Conservation (phyloP, 169 alveolate species). For the Amoebophrya sp. region DNA sequence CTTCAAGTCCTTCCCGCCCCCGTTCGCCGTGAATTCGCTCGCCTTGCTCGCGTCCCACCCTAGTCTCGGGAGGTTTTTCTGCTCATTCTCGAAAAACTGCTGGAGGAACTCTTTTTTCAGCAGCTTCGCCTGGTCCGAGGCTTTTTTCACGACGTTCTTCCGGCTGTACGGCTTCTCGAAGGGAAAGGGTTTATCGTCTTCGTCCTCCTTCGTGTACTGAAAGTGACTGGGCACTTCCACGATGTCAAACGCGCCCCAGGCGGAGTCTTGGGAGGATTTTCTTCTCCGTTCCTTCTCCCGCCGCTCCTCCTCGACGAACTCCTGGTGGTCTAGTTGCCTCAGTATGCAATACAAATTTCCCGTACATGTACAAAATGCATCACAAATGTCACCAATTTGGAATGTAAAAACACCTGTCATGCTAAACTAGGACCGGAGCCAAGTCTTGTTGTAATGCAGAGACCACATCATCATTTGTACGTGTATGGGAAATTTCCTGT, state of each 20-base stretch:
- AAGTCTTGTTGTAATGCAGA: no score
- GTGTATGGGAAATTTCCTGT: no score
- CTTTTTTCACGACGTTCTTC: not conserved
- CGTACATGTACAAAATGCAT: no score
- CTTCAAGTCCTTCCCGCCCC: not conserved
- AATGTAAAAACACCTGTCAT: no score
- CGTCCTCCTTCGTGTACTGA: not conserved
- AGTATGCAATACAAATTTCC: no score
- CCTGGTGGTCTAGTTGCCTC: no score
- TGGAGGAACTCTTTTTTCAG: not conserved
- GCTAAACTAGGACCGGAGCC: no score
- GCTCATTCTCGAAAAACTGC: conserved; percentile 14
- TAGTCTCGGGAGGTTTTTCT: not conserved
- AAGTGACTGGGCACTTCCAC: not conserved
- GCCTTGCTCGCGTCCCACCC: not conserved
- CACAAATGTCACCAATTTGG: no score
- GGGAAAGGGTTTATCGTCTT: not conserved
- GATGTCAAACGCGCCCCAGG: not conserved
- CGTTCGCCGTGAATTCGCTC: not conserved
- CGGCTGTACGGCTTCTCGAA: not conserved
- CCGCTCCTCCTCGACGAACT: no score
- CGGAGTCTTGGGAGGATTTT: not conserved
- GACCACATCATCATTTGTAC: no score
- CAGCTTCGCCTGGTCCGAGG: not conserved
- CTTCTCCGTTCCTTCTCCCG: not conserved